Percentiles rank a stretch among this genome's conserved stretches.
phyloP scores from a whole-genome alignment of 257 asterid species.

The Gentiana macrophylla region DNA sequence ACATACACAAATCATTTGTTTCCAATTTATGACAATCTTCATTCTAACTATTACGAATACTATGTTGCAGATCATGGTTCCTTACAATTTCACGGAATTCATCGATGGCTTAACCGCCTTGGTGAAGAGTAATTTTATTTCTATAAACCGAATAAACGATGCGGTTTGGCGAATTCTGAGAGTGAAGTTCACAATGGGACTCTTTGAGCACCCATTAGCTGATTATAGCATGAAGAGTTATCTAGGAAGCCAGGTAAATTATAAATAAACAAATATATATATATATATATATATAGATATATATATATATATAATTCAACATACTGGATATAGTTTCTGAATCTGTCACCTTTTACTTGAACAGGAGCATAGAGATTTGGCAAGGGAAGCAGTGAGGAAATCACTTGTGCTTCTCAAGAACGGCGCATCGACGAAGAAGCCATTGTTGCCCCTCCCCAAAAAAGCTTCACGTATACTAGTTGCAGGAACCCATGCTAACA shows the following conservation, averaged over 20 bases:
- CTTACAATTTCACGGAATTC: constrained; percentile 66
- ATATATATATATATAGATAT: too few relatives aligned
- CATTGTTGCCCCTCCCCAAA: constrained; percentile 62
- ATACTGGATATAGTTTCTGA: constrained; percentile 1
- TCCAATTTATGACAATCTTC: not conserved
- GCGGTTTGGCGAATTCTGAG: constrained; percentile 68
- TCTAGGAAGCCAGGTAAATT: constrained; percentile 63
- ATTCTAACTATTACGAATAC: not conserved
- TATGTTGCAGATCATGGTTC: constrained; percentile 61
- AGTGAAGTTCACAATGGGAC: constrained; percentile 79
- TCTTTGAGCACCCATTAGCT: constrained; percentile 75
- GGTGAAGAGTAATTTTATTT: constrained; percentile 46
- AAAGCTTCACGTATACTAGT: constrained; percentile 53
- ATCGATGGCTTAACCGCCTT: constrained; percentile 55
- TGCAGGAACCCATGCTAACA: constrained; percentile 82
- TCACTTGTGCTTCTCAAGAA: constrained; percentile 81
- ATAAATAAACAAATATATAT: not conserved
- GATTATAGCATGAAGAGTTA: constrained; percentile 64
- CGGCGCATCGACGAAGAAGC: constrained; percentile 45
- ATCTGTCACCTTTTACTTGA: not conserved
- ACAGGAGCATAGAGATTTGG: constrained; percentile 74
- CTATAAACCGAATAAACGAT: constrained; percentile 70
- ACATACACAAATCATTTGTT: not conserved
- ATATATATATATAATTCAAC: not conserved
- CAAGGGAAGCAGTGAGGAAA: constrained; percentile 84